Base-by-base conservation (phyloP, 2,329 filamentous ascomycete genomes). In the Pyricularia pennisetigena region DNA sequence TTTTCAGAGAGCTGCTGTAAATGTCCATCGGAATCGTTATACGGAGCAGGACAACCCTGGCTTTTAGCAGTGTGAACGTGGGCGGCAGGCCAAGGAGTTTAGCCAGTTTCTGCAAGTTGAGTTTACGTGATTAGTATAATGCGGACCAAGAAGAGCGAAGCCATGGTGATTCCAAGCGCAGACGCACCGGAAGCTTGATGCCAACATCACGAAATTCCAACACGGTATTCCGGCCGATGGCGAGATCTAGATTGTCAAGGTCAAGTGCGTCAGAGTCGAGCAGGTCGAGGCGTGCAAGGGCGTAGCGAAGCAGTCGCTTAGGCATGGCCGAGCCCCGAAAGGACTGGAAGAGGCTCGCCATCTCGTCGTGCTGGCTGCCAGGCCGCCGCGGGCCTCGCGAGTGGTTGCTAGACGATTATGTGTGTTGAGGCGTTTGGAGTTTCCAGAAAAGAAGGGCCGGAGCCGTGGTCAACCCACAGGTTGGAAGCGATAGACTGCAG, bases 201-300 rank as follows among this genome's bases (percentile, higher is more conserved):
- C 90, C 92, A 69, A 97, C 90, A 83, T 98, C 90, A 73, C 90
- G 88, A 73, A 97, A 89, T 78, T 97, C 94, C 63, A 97, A 85
- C 0, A 91, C 90, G 59, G 90, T 95, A 72, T 90, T 89, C 77
- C 90, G 89, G 41, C 95, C 95, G 79, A 92, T 86, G 64, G 88
- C 89, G 72, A 97, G 87, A 73, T 96, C 93, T 71, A 98, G 81
- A 72, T 93, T 92, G 71, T 95, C 93, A 70, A 95, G 85, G 74
- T 97, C 91, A 72, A 97, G 82, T 14, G 91, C 89, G 75, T 96
- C 90, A 69, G 92, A 91, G 75, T 98, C 95, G 69, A 99, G 86
- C 68, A 97, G 84, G 73, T 97, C 93, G 69, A 97, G 84, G 69
- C 90, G 88, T 28, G 90, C 90, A 61, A 99, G 82, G 66, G 90